A percentile compares a stretch with the other conserved stretches of the same genome.
Conservation (phyloP, 2,329 filamentous ascomycete species). For the Purpureocillium lavendulum region DNA sequence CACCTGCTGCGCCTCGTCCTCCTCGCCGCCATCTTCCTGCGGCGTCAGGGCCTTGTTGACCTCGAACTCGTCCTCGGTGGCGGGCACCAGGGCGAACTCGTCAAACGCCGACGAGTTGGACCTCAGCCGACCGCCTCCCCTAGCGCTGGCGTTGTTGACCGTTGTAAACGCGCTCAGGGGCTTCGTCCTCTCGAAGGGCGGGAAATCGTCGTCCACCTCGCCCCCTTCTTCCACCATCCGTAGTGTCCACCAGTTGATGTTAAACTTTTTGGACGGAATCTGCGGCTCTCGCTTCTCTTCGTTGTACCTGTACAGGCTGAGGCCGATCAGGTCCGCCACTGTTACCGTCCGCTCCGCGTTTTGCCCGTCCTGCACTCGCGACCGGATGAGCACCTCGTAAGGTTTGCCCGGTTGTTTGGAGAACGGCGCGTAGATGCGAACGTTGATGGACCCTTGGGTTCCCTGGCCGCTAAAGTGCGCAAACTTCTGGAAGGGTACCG, state of each 20-base stretch:
- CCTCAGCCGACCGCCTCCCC: conserved; percentile 47
- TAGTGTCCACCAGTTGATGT: conserved; percentile 75
- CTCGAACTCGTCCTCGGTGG: conserved; percentile 56
- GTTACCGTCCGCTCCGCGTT: conserved; percentile 53
- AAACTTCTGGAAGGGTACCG: conserved; percentile 68
- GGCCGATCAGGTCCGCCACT: conserved; percentile 73
- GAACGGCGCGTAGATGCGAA: conserved; percentile 71
- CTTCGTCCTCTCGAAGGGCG: conserved; percentile 65
- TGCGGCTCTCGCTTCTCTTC: conserved; percentile 67
- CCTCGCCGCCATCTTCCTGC: conserved; percentile 54
- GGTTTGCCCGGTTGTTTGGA: conserved; percentile 56
- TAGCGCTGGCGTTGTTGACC: conserved; percentile 72
- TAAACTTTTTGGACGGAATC: conserved; percentile 56
- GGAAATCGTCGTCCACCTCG: conserved; percentile 80
- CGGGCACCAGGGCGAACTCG: conserved; percentile 72
- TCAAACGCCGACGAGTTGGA: conserved; percentile 72
- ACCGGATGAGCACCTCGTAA: conserved; percentile 63
- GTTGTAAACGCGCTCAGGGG: conserved; percentile 73
- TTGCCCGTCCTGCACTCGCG: conserved; percentile 60
- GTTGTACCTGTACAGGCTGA: conserved; percentile 69
- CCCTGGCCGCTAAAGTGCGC: conserved; percentile 70
- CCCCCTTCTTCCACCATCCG: conserved; percentile 79
- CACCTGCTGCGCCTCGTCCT: conserved; percentile 10
- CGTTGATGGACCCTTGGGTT: conserved; percentile 64
- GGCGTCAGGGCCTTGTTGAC: conserved; percentile 64